Base-by-base conservation (phyloP, 192 early-diverging fungal species). In the Geosiphon pyriformis region DNA sequence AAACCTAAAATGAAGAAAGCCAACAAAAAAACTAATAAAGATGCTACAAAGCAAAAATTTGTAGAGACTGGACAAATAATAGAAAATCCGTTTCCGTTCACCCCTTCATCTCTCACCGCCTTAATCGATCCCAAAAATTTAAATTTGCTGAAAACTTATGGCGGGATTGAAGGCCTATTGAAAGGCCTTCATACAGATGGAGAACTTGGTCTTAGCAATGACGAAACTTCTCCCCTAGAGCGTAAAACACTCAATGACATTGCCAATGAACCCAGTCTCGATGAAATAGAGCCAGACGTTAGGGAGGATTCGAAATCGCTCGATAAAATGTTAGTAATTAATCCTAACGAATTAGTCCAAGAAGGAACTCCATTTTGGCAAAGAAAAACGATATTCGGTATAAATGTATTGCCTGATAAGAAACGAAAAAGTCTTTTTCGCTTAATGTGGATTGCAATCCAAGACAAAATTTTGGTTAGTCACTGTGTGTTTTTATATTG, bases 381-480 rank as follows among this genome's bases (percentile, higher is more conserved):
- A 29, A 77, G 91, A 25, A 73, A 77, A 32, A 69, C 70, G 20
- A 70, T 70, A 51, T 94, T 85, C 70, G 92, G 92, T 35, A 68
- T 69, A 42, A 94, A 94, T 68, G 70, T 88, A 18, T 69, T 94
- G 37, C 88, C 92, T 0, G 78, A 80, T 29, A 75, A 81, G 20
- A 85, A 90, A 75, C 68, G 81, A 57, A 91, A 91, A 35, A 78
- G 77, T 46, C 82, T 94, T 31, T 79, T 91, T 55, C 71, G 83
- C 17, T 73, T 94, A 25, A 89, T 91, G 81, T 91, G 89, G 90
- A 85, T 88, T 34, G 88, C 88, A 1, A 64, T 93, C 47, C 87
- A 93, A 52, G 91, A 93, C 70, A 90, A 89, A 66, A 89, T 88
- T 70, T 72, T 93, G 68, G 81, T 80, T 77, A 74, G 75, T 78